Evolutionary conservation across 2,329 filamentous ascomycete species (phyloP), one percentile per base, ranked within the genome.

Genomic region (Cladosporium sp.): DNA sequence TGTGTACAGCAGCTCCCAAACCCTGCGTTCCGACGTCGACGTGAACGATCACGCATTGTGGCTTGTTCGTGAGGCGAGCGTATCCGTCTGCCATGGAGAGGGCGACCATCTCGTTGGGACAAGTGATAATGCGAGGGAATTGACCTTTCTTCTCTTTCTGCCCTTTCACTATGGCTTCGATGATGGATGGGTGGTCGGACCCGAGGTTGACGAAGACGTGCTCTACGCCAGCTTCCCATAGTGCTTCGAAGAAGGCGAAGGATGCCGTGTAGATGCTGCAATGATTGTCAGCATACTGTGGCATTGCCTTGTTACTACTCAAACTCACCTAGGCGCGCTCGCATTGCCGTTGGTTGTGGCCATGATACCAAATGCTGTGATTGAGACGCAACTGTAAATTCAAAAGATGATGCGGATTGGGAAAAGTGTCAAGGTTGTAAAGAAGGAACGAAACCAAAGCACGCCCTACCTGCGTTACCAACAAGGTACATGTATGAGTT

Each of bases 61-160:
- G 85, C 58, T 86, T 80, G 48, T 81, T 80, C 5, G 84, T 88
- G 32, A 88, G 68, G 24, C 86, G 79, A 32, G 88, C 86, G 62
- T 88, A 90, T 45, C 88, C 88, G 66, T 92, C 88, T 11, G 88
- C 88, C 84, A 89, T 88, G 52, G 86, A 91, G 61, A 92, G 79
- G 20, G 88, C 88, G 6, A 91, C 87, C 86, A 91, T 91, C 83
- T 91, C 87, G 57, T 89, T 89, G 0, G 87, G 87, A 63, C 86
- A 90, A 18, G 87, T 91, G 51, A 91, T 85, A 54, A 90, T 86
- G 49, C 75, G 78, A 2, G 86, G 86, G 53, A 89, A 89, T 15
- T 79, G 73, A 29, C 73, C 80, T 47, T 75, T 76, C 56, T 77
- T 80, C 61, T 88, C 84, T 51, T 80, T 80, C 61, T 88, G 83